Evolutionary conservation across 148 eudicot genomes (phyloP).

Genomic region (Bassia scoparia): DNA sequence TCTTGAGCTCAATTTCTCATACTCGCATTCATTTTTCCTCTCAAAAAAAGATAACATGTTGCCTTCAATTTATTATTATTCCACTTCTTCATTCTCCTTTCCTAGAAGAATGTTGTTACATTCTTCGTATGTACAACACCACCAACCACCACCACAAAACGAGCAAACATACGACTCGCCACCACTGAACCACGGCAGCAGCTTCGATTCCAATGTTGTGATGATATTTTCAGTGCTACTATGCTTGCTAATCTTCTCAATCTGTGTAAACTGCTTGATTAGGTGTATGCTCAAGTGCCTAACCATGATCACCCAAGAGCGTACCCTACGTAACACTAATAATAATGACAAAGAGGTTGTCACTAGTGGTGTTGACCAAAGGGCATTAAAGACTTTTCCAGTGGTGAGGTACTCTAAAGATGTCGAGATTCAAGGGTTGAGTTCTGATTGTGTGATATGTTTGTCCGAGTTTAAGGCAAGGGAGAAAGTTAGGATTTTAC

Average conservation of each 20-base stretch:
- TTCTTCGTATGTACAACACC: conserved; percentile 9
- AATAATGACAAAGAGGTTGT: neutral
- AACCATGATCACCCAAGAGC: conserved; percentile 8
- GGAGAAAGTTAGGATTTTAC: conserved; percentile 51
- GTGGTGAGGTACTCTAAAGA: conserved; percentile 44
- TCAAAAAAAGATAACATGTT: conserved; percentile 7
- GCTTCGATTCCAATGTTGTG: conserved; percentile 22
- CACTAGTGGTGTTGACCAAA: conserved; percentile 30
- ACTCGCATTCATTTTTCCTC: neutral
- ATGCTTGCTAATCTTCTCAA: conserved; percentile 28
- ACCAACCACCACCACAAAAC: conserved; percentile 5
- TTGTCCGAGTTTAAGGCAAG: conserved; percentile 52
- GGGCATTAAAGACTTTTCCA: conserved; percentile 70
- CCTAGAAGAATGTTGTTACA: conserved; percentile 26
- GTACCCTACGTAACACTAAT: neutral
- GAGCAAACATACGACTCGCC: neutral
- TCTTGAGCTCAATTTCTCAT: neutral
- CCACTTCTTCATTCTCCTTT: neutral
- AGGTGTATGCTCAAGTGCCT: conserved; percentile 29
- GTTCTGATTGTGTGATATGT: conserved; percentile 65
- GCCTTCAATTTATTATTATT: conserved; percentile 15
- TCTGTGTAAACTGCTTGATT: conserved; percentile 27
- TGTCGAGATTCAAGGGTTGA: conserved; percentile 45
- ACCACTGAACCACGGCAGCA: neutral
- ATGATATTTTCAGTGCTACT: conserved; percentile 25